A percentile compares a stretch with the other conserved stretches of the same genome.
Conservation (phyloP, 805 yeast genomes). For the Limtongia smithiae region DNA sequence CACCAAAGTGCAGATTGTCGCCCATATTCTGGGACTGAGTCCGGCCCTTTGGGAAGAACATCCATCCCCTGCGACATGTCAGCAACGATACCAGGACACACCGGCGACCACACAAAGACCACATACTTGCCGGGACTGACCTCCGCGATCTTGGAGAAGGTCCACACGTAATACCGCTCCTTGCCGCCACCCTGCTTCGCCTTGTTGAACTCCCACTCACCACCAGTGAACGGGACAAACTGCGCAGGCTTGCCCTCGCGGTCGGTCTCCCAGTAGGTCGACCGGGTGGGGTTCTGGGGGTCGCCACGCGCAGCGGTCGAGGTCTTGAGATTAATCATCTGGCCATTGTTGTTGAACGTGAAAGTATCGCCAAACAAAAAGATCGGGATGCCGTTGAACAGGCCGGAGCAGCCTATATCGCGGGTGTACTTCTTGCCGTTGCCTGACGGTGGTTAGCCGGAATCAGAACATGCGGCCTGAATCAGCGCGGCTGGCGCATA, state of each 20-base stretch:
- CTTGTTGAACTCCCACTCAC: conserved; percentile 17
- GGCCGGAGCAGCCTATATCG: conserved; percentile 26
- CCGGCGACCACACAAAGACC: background rate
- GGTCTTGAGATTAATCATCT: conserved; percentile 25
- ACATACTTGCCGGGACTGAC: conserved; percentile 20
- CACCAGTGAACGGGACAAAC: conserved; percentile 26
- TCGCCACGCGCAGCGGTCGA: conserved; percentile 24
- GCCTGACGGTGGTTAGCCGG: conserved; percentile 1
- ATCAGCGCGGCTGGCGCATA: background rate
- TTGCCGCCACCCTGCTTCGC: conserved; percentile 20
- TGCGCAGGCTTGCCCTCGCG: conserved; percentile 23
- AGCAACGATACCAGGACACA: background rate
- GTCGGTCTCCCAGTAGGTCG: conserved; percentile 19
- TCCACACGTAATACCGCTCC: conserved; percentile 23
- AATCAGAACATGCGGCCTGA: background rate
- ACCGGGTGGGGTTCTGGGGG: conserved; percentile 16
- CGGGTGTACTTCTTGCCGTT: conserved; percentile 25
- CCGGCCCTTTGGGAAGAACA: conserved; percentile 26
- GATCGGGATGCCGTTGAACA: conserved; percentile 13
- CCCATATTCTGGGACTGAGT: conserved; percentile 11
- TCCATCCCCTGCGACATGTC: conserved; percentile 18
- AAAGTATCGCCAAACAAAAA: conserved; percentile 28
- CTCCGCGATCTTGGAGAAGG: conserved; percentile 24
- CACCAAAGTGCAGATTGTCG: conserved; percentile 19
- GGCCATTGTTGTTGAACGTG: conserved; percentile 21